Conservation (phyloP, 2,329 filamentous ascomycete genomes). For the Zymoseptoria crescenta region DNA sequence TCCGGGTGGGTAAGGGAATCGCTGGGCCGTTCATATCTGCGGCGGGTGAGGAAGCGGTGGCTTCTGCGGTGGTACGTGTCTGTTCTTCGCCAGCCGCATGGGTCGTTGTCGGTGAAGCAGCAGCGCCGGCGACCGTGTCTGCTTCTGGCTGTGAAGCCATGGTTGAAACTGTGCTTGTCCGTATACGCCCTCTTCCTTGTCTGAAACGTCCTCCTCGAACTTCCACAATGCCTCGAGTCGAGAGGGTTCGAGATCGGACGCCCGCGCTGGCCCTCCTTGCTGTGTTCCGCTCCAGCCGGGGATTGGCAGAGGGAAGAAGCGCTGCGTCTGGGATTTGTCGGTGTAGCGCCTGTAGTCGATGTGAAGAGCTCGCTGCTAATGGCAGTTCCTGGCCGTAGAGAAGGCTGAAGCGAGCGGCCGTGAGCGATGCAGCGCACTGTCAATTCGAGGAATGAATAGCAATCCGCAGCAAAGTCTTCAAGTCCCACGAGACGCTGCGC, state of each 20-base stretch:
- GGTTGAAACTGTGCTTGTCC: neutral
- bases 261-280: neutral
- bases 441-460: neutral
- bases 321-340: neutral
- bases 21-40: slow-evolving; percentile 1
- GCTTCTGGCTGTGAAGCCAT: neutral
- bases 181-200: neutral
- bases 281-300: neutral
- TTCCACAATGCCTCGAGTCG: neutral
- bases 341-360: neutral
- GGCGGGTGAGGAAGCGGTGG: neutral
- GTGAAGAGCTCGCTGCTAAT: neutral
- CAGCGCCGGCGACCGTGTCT: slow-evolving; percentile 14
- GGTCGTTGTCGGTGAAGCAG: slow-evolving; percentile 3
- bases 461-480: neutral
- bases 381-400: no score
- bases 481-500: neutral
- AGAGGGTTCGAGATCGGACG: neutral
- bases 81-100: neutral
- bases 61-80: neutral
- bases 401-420: neutral
- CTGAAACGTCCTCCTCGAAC: neutral
- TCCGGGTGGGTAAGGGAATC: neutral
- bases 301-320: neutral
- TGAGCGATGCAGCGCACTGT: neutral